Evolutionary conservation across 805 yeast species (phyloP).

Genomic region (Cyberlindnera suaveolens): DNA sequence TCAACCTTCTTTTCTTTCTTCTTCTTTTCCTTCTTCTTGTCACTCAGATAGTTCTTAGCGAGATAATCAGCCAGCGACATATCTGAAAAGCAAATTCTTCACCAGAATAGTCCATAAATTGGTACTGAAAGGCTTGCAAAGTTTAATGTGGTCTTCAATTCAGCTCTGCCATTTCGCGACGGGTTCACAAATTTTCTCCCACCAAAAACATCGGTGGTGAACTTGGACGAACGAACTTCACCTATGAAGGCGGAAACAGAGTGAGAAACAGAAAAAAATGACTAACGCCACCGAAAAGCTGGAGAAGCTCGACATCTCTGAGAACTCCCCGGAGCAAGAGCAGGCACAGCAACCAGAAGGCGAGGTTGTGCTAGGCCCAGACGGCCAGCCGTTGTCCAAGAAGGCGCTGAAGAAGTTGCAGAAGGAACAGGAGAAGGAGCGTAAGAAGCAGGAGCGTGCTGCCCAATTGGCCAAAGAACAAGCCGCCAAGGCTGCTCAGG

Average conservation of each 20-base stretch:
- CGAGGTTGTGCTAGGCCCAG: slow-evolving; percentile 46
- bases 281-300: slow-evolving; percentile 12
- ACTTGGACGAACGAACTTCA: too few relatives aligned
- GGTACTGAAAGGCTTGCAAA: too few relatives aligned
- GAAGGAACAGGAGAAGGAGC: slow-evolving; percentile 87
- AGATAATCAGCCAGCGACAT: slow-evolving; percentile 45
- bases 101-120: too few relatives aligned
- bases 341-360: slow-evolving; percentile 33
- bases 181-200: too few relatives aligned
- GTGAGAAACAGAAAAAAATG: slow-evolving; percentile 6
- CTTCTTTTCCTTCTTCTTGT: slow-evolving; percentile 24
- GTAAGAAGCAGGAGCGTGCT: slow-evolving; percentile 89
- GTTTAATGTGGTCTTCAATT: too few relatives aligned
- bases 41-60: slow-evolving; percentile 36
- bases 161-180: too few relatives aligned
- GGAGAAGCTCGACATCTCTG: slow-evolving; percentile 8
- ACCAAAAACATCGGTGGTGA: too few relatives aligned
- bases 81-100: not conserved
- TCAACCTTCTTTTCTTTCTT: slow-evolving; percentile 5
- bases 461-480: slow-evolving; percentile 84
- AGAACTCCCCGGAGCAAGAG: slow-evolving; percentile 32
- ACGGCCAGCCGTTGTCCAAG: slow-evolving; percentile 80
- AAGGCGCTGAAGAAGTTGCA: slow-evolving; percentile 93
- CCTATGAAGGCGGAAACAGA: not conserved
- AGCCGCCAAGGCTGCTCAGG: slow-evolving; percentile 54